A percentile compares a stretch with the other conserved stretches of the same genome.
Evolutionary conservation across 495 filamentous ascomycete species (phyloP).

Genomic region (Penicillium daleae): DNA sequence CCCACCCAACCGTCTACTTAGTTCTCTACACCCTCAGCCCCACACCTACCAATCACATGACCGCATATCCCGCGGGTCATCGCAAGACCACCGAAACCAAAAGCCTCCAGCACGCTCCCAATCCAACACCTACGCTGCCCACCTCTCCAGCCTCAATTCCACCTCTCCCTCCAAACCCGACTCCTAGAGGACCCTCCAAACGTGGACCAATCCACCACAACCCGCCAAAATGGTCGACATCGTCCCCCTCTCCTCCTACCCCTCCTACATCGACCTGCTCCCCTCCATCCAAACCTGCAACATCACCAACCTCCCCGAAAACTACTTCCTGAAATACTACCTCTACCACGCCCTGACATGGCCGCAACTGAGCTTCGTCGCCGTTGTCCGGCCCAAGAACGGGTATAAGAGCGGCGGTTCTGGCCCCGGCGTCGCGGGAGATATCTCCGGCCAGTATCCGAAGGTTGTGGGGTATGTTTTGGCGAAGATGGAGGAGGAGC

Average conservation of each 20-base stretch:
- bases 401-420: constrained; percentile 38
- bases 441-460: constrained; percentile 76
- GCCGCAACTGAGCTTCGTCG: constrained; percentile 96
- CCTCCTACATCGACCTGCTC: constrained; percentile 64
- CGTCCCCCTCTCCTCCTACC: constrained; percentile 52
- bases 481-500: constrained; percentile 99
- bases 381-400: constrained; percentile 83
- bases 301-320: constrained; percentile 98
- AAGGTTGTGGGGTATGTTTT: constrained; percentile 99
- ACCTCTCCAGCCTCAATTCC: not conserved
- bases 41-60: constrained; percentile 7
- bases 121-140: not conserved
- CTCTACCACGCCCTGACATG: constrained; percentile 98
- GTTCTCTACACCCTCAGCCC: not conserved
- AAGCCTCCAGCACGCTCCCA: not conserved
- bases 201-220: not conserved
- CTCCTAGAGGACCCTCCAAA: too few relatives aligned
- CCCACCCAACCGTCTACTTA: not conserved
- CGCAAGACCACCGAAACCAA: constrained; percentile 2
- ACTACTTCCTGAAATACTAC: constrained; percentile 99
- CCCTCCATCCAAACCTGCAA: constrained; percentile 97
- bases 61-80: not conserved
- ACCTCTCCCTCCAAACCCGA: not conserved
- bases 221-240: constrained; percentile 54
- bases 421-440: constrained; percentile 24